phyloP scores from a whole-genome alignment of 2,329 filamentous ascomycete genomes.

The Venturia carpophila region DNA sequence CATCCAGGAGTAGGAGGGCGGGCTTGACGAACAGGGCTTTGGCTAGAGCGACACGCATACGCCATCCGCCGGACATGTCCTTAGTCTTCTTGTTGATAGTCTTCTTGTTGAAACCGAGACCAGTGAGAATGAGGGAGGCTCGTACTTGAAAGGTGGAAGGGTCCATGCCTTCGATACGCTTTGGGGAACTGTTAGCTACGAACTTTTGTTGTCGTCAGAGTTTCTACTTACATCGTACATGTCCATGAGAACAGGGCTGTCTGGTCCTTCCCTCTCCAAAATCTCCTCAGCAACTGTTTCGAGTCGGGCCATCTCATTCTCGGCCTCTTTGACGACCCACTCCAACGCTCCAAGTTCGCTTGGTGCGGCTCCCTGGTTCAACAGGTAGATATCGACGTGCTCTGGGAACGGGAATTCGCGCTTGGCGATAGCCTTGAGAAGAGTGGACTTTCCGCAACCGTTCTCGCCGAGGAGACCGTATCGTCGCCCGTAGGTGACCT shows the following conservation, averaged over 20 bases:
- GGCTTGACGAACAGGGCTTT: constrained; percentile 99
- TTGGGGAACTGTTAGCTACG: constrained; percentile 18
- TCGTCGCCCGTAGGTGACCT: constrained; percentile 84
- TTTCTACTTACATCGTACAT: constrained; percentile 81
- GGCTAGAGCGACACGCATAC: constrained; percentile 96
- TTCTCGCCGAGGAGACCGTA: constrained; percentile 97
- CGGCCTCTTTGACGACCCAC: constrained; percentile 93
- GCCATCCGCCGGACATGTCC: constrained; percentile 99
- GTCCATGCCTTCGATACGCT: constrained; percentile 99
- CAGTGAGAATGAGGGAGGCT: constrained; percentile 91
- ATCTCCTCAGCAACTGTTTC: constrained; percentile 85
- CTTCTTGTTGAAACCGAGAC: constrained; percentile 97
- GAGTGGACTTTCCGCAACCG: constrained; percentile 97
- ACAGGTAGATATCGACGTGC: constrained; percentile 94
- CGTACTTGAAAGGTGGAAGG: constrained; percentile 94
- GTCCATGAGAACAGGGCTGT: constrained; percentile 82
- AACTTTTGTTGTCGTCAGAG: constrained; percentile 12
- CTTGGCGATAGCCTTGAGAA: constrained; percentile 87
- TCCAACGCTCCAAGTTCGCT: constrained; percentile 85
- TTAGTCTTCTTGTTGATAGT: constrained; percentile 99
- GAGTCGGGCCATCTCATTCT: constrained; percentile 83
- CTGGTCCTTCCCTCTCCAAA: constrained; percentile 84
- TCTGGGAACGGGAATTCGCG: constrained; percentile 95
- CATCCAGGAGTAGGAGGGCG: constrained; percentile 87
- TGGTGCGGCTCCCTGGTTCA: constrained; percentile 92